Percentiles rank a stretch among this genome's conserved stretches.
Evolutionary conservation across 768 basidiomycete species (phyloP).

Genomic region (Tylopilus felleus): DNA sequence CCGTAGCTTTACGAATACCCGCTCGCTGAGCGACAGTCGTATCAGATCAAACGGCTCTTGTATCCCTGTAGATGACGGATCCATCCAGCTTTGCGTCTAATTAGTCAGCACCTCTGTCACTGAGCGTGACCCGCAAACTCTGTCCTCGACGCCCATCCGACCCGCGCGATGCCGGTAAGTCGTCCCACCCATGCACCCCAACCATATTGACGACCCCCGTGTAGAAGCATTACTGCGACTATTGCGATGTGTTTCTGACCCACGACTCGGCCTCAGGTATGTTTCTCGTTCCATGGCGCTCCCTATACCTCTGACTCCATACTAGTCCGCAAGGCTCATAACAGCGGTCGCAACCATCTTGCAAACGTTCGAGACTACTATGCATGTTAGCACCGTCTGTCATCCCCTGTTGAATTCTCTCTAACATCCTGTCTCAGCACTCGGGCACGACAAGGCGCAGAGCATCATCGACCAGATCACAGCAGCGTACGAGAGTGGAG

Average conservation of each 20-base stretch:
- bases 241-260: slow-evolving; percentile 90
- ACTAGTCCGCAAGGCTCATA: slow-evolving; percentile 95
- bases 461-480: slow-evolving; percentile 98
- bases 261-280: slow-evolving; percentile 91
- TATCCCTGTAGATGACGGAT: slow-evolving; percentile 67
- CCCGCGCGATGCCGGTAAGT: slow-evolving; percentile 61
- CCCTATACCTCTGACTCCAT: slow-evolving; percentile 4
- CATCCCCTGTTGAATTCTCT: neutral
- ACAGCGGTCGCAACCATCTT: slow-evolving; percentile 95
- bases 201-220: slow-evolving; percentile 5
- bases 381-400: slow-evolving; percentile 59
- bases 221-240: slow-evolving; percentile 93
- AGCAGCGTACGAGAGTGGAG: slow-evolving; percentile 82
- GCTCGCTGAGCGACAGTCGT: slow-evolving; percentile 92
- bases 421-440: slow-evolving; percentile 43
- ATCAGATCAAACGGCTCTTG: slow-evolving; percentile 98
- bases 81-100: slow-evolving; percentile 45
- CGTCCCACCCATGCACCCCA: neutral
- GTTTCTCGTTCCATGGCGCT: slow-evolving; percentile 14
- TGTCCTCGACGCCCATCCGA: slow-evolving; percentile 25
- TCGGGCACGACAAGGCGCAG: slow-evolving; percentile 96
- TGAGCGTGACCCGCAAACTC: slow-evolving; percentile 6
- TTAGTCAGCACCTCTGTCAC: slow-evolving; percentile 23
- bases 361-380: slow-evolving; percentile 97
- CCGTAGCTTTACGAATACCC: slow-evolving; percentile 95